Base-by-base conservation (phyloP, 2,329 filamentous ascomycete genomes). In the Fusarium lyarnte region DNA sequence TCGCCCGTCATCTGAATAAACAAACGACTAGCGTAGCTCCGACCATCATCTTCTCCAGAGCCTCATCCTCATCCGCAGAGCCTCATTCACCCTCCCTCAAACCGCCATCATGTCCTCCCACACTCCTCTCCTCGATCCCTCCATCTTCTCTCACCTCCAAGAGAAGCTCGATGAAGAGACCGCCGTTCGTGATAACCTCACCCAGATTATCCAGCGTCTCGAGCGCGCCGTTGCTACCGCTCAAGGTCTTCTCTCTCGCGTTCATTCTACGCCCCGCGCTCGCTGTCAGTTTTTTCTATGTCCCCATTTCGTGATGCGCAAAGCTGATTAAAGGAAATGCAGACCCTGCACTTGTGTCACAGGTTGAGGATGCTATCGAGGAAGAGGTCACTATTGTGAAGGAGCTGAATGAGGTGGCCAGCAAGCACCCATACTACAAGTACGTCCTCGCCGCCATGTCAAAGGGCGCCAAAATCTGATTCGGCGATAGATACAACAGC, bases 371-470 rank as follows among this genome's bases (percentile, higher is more conserved):
- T n/a, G 85, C 85, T 63, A 93, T 98, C 79, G 85, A 88, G 71
- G 88, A 92, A 39, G 90, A 97, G 81, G 88, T 93, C 62, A 85
- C 89, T 52, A 92, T 91, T 47, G 88, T 98, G 49, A 84, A 85
- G 63, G 90, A 91, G 74, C 89, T 99, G 47, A 88, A 90, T 69
- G 83, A 87, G 60, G 88, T 93, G 60, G 94, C 95, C 5, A 95
- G 94, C 31, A 88, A 93, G 80, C 92, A 97, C 78, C 95, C 96
- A 1, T 99, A 98, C 86, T 99, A 98, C 90, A 98, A 97, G 88
- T 98, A 79, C 51, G 83, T 68, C 19, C 39, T 51, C 38, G 9
- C 52, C 11, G 11, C 41, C 29, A 16, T 27, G 11, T 21, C 16
- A 21, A 38, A 25, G 6, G 16, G 27, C 46, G 27, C 58, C 55